Base-by-base conservation (phyloP, 352 stramenopile species). In the Pythium pyrilobum region DNA sequence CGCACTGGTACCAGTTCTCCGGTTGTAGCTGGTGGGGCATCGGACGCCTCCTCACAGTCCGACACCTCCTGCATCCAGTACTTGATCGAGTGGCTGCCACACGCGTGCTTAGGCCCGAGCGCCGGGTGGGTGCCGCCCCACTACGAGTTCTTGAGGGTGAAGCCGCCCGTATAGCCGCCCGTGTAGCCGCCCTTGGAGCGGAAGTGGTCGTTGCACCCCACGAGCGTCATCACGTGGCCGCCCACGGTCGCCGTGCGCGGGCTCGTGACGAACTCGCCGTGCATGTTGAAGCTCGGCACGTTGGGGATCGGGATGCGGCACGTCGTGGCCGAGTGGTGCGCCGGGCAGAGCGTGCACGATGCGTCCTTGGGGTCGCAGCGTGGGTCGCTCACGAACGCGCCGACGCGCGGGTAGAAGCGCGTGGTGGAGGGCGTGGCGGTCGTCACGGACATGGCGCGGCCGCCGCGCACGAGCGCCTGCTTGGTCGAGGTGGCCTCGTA, bases 81-180 rank as follows among this genome's bases (percentile, higher is more conserved):
- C 64, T 81, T 74, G 36, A 78, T 59, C 66, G 71, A 81, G 58
- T 89, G 78, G 36, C 75, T 87, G 40, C 78, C 78, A 27, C 74
- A 69, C 40, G 78, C 73, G 41, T 86, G 77, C 50, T 43, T 74
- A 3, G 77, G 75, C 20, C 77, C 77, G 16, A 89, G 73, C 21
- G 60, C 53, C 0, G 74, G 77, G 54, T 84, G 69, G 23, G 82
- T 77, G 28, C 76, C 72, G 37, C 87, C 75, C 40, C 67, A 79
- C 75, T 75, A 89, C 54, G 78, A 89, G 67, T 89, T 89, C 66
- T 89, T 89, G 32, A 89, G 66, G 45, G 87, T 84, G 52, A n/a
- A n/a, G n/a, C n/a, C n/a, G n/a, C n/a, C n/a, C n/a, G n/a, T n/a
- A n/a, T 82, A 85, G 36, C 75, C 76, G 25, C 75, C 78, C 0